These are phyloP conservation scores for Coelastrella sp. DNA, from an alignment of 139 green algal genomes.

Conservation along the genomic window DNA sequence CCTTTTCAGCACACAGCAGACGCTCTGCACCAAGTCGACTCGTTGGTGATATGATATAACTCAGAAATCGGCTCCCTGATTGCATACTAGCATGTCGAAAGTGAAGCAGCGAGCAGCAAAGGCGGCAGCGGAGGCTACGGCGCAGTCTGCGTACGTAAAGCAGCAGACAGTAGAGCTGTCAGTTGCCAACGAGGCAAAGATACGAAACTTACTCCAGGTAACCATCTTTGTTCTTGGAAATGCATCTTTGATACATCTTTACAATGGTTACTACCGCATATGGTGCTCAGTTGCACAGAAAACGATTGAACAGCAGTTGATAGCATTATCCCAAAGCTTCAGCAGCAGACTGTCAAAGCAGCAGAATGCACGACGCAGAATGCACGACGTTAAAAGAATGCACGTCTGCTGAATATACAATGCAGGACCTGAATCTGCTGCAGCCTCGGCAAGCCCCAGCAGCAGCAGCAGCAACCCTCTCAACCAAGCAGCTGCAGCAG, in stretches of 20 bases:
- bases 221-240: background rate
- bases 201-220: constrained; percentile 40
- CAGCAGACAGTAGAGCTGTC: constrained; percentile 36
- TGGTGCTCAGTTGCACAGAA: background rate
- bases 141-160: constrained; percentile 12
- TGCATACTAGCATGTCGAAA: background rate
- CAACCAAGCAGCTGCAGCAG: constrained; percentile 16
- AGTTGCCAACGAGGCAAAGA: constrained; percentile 6
- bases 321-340: too few relatives aligned
- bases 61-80: too few relatives aligned
- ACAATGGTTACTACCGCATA: too few relatives aligned
- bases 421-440: background rate
- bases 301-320: too few relatives aligned
- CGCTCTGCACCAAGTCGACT: background rate
- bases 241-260: background rate
- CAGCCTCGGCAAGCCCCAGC: background rate
- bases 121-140: constrained; percentile 9
- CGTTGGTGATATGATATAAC: too few relatives aligned
- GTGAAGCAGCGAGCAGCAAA: constrained; percentile 11
- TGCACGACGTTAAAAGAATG: background rate
- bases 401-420: background rate
- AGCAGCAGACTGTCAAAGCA: background rate
- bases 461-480: background rate
- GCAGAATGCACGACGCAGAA: too few relatives aligned
- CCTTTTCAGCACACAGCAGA: background rate